phyloP scores from a whole-genome alignment of 768 basidiomycete genomes.

The Cantharellus anzutake region DNA sequence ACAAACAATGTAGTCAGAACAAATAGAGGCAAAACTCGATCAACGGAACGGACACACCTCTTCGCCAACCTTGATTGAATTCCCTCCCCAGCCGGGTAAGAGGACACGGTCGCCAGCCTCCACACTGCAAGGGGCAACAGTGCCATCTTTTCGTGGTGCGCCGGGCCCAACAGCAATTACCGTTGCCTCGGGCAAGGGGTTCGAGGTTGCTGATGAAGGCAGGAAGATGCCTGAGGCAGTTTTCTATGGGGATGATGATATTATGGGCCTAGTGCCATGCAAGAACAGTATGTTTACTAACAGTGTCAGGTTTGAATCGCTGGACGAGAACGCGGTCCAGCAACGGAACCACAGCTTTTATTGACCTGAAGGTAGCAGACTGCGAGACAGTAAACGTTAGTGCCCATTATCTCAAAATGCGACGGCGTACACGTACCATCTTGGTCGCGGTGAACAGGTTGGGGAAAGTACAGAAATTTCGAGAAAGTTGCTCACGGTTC shows the following conservation, averaged over 20 bases:
- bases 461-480: slow-evolving; percentile 7
- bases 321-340: slow-evolving; percentile 95
- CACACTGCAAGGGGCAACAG: slow-evolving; percentile 52
- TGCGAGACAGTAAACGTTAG: background rate
- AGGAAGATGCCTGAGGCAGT: slow-evolving; percentile 93
- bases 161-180: slow-evolving; percentile 94
- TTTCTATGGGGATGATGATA: slow-evolving; percentile 39
- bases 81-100: slow-evolving; percentile 93
- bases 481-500: background rate
- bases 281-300: slow-evolving; percentile 22
- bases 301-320: slow-evolving; percentile 90
- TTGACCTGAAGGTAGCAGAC: slow-evolving; percentile 66
- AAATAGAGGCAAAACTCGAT: background rate
- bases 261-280: background rate
- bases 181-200: slow-evolving; percentile 88
- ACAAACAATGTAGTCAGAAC: background rate
- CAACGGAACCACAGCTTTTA: slow-evolving; percentile 76
- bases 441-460: background rate
- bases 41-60: slow-evolving; percentile 39
- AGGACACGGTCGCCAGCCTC: slow-evolving; percentile 84
- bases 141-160: slow-evolving; percentile 73
- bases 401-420: background rate
- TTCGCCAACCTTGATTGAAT: slow-evolving; percentile 87
- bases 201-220: slow-evolving; percentile 70
- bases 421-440: slow-evolving; percentile 4